Base-by-base conservation (phyloP, 1,284 basidiomycete genomes). In the Fomitopsis palustris region DNA sequence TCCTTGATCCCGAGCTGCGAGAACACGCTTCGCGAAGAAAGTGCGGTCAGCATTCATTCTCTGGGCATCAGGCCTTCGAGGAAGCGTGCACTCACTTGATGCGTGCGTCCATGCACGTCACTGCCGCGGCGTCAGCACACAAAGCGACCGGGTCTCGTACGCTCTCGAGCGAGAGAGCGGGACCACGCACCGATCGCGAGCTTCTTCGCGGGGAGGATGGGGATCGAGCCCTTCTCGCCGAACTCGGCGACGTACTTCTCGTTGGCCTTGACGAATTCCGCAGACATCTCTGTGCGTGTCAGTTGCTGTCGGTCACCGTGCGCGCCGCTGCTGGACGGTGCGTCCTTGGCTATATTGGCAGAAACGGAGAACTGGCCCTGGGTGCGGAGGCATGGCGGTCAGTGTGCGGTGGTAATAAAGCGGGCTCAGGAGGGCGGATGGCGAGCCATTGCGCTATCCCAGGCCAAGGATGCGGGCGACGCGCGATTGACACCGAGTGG, bases 21-120 rank as follows among this genome's bases (percentile, higher is more conserved):
- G 42, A 81, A 81, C 23, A 84, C 83, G 65, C 84, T 87, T 7
- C 7, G 14, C 45, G 27, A 55, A 45, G 58, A 38, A 27, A 41
- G 45, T 19, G 12, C 25, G 12, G n/a, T 35, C 31, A 16, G 29
- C 14, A 16, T 45, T 7, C 10, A n/a, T n/a, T n/a, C n/a, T n/a
- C n/a, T n/a, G n/a, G n/a, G n/a, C n/a, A n/a, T 9, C 16, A 12
- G 6, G 14, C 45, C 21, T 6, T 10, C 6, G 43, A 25, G 12
- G 16, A 37, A 53, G 19, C 10, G 39, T 4, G 29, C 45, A 61
- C 67, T 68, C 60, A 75, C 78, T 78, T 77, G 62, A 87, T 73
- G 53, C 85, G 83, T 55, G 85, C 83, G 70, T 88, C 87, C 85
- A 87, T 88, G 74, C 86, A 88, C 23, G 84, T 86, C 33, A 86